A percentile compares a stretch with the other conserved stretches of the same genome.
Conservation (phyloP, 202 grass and related monocot genomes). For the Carex sylvatica region DNA sequence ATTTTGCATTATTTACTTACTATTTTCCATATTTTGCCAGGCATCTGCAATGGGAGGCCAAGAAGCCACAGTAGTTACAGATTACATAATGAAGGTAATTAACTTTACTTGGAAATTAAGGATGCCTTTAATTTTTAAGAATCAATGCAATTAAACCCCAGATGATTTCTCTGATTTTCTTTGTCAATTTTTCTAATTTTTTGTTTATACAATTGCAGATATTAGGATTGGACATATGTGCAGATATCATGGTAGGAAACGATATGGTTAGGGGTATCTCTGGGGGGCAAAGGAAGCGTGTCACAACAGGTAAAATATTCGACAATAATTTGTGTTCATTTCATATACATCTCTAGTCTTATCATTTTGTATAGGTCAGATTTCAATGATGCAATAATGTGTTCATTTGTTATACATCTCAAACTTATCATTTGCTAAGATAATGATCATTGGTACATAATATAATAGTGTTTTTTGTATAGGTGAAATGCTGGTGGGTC, state of each 20-base stretch:
- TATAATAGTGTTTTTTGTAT: background rate
- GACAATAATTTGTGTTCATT: background rate
- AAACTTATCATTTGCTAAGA: background rate
- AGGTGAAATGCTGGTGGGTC: slow-evolving; percentile 69
- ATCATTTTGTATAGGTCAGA: background rate
- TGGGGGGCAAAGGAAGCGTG: slow-evolving; percentile 56
- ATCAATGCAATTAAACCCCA: background rate
- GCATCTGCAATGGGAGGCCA: slow-evolving; percentile 46
- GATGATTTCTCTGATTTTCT: background rate
- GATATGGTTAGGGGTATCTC: slow-evolving; percentile 55
- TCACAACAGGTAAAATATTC: slow-evolving; percentile 41
- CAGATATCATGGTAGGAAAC: slow-evolving; percentile 53
- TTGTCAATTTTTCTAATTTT: background rate
- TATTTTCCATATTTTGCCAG: slow-evolving; percentile 22
- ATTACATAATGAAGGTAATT: slow-evolving; percentile 56
- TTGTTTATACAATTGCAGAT: slow-evolving; percentile 31
- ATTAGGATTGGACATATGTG: slow-evolving; percentile 49
- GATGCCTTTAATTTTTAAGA: background rate
- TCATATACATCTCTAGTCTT: background rate
- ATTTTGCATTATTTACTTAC: slow-evolving; percentile 3
- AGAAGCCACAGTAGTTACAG: slow-evolving; percentile 47
- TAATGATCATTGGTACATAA: background rate
- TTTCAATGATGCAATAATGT: background rate
- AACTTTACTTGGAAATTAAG: background rate
- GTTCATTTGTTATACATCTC: background rate